Percentiles rank a stretch among this genome's conserved stretches.
Conservation (phyloP, 2,329 filamentous ascomycete genomes). For the Neurospora sp. region DNA sequence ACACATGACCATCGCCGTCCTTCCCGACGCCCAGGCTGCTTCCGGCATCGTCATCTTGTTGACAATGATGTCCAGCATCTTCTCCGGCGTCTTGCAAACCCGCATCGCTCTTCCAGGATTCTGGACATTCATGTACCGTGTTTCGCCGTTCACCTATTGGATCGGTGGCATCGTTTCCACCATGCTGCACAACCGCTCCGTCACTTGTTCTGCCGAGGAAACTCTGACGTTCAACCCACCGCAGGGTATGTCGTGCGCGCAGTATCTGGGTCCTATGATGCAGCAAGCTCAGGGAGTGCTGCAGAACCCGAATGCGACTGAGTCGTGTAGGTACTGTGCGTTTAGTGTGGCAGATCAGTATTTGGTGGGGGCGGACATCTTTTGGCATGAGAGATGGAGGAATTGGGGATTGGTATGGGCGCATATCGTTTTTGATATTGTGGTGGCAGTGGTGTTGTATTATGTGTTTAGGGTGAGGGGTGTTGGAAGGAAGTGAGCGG, state of each 20-base stretch:
- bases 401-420: conserved; percentile 63
- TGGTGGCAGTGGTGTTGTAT: conserved; percentile 48
- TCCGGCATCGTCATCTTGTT: conserved; percentile 51
- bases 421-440: conserved; percentile 55
- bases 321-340: conserved; percentile 56
- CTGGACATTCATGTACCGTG: conserved; percentile 70
- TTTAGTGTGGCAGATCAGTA: conserved; percentile 54
- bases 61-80: conserved; percentile 48
- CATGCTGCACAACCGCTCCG: conserved; percentile 44
- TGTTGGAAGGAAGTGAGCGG: not conserved
- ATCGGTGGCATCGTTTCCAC: conserved; percentile 59
- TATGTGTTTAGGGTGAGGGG: conserved; percentile 46
- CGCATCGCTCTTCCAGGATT: conserved; percentile 53
- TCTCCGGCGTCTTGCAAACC: conserved; percentile 54
- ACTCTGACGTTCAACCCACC: conserved; percentile 56
- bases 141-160: conserved; percentile 58
- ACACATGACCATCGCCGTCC: conserved; percentile 61
- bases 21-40: conserved; percentile 60
- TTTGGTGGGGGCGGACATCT: conserved; percentile 34
- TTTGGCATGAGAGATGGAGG: conserved; percentile 49
- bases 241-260: conserved; percentile 46
- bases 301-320: conserved; percentile 47
- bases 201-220: conserved; percentile 46
- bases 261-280: conserved; percentile 53
- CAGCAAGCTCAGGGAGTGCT: conserved; percentile 42